These are phyloP conservation scores for Endotrypanum monterogeii DNA, from an alignment of 208 protist species.

Conservation along the genomic window DNA sequence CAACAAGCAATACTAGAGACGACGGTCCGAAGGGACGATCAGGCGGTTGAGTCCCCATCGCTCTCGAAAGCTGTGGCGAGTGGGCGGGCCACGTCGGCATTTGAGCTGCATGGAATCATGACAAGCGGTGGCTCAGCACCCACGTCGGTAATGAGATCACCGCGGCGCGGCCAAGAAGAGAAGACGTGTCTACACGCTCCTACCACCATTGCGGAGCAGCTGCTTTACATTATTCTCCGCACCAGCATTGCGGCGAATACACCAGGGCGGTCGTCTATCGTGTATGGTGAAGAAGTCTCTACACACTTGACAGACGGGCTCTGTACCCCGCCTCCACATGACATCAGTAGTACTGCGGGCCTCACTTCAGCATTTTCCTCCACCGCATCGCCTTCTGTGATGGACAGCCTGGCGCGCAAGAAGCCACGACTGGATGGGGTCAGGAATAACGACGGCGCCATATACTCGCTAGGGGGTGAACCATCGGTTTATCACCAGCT, in stretches of 20 bases:
- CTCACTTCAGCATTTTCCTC: background rate
- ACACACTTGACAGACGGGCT: background rate
- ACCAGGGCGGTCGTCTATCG: background rate
- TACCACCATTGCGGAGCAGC: constrained; percentile 45
- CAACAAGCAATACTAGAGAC: background rate
- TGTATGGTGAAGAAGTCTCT: background rate
- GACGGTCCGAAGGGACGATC: background rate
- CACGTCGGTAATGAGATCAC: background rate
- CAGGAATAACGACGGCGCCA: background rate
- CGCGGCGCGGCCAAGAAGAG: background rate
- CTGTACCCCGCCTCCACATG: constrained; percentile 1
- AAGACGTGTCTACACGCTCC: background rate
- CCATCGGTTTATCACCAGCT: background rate
- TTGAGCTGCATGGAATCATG: constrained; percentile 9
- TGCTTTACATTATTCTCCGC: constrained; percentile 84
- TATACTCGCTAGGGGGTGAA: background rate
- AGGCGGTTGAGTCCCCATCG: background rate
- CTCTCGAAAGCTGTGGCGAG: background rate
- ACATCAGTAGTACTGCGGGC: background rate
- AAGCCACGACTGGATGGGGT: constrained; percentile 13
- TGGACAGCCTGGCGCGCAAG: constrained; percentile 11
- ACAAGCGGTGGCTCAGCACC: background rate
- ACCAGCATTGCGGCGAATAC: constrained; percentile 61
- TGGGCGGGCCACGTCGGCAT: background rate
- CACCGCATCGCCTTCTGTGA: constrained; percentile 3